Evolutionary conservation across 148 eudicot genomes (phyloP).

Genomic region (Nepenthes gracilis): DNA sequence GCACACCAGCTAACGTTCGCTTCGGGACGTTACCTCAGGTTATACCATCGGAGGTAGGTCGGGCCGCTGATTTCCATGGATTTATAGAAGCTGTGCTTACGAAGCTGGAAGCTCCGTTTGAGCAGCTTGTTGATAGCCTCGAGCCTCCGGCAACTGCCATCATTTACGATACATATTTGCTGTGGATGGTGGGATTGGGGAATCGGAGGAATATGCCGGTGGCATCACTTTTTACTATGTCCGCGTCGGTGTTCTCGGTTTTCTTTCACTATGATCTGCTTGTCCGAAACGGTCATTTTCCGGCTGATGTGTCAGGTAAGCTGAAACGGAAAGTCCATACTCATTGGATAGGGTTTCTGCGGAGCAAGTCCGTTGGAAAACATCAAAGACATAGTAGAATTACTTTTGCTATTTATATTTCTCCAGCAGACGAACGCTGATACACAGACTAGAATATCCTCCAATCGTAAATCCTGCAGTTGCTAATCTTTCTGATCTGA

Average conservation of each 20-base stretch:
- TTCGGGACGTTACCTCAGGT: conserved; percentile 47
- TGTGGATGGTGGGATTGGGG: conserved; percentile 30
- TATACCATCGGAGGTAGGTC: conserved; percentile 40
- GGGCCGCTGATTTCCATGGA: conserved; percentile 24
- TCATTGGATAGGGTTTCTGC: no score
- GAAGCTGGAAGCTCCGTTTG: conserved; percentile 37
- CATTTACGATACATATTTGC: conserved; percentile 27
- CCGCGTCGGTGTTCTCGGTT: conserved; percentile 31
- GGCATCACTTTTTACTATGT: conserved; percentile 31
- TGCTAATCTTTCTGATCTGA: no score
- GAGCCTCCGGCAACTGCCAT: conserved; percentile 22
- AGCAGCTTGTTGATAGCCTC: conserved; percentile 35
- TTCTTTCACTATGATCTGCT: conserved; percentile 25
- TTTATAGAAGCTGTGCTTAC: conserved; percentile 29
- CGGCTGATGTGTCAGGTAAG: conserved; percentile 27
- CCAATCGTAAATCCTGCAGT: no score
- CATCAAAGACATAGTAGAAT: no score
- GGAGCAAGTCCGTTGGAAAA: no score
- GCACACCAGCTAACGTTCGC: conserved; percentile 19
- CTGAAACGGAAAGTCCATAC: no score
- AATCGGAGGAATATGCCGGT: conserved; percentile 39
- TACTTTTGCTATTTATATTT: no score
- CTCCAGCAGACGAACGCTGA: no score
- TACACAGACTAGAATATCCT: no score
- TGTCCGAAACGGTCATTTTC: conserved; percentile 28